Percentiles rank a stretch among this genome's conserved stretches.
phyloP scores from a whole-genome alignment of 441 rosid genomes.

The Aquilaria agallochum region DNA sequence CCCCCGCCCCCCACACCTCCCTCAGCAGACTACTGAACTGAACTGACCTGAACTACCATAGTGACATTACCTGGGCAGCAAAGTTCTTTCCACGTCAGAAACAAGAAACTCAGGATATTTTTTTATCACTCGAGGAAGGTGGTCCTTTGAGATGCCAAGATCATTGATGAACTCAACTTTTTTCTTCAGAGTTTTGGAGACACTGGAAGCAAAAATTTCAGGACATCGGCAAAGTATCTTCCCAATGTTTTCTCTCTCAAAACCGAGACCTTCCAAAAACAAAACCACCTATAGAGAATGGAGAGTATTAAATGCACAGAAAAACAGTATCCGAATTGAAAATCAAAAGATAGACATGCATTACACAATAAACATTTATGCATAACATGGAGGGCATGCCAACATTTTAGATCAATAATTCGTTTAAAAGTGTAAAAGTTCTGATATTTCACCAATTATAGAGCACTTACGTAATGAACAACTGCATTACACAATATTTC shows the following conservation, averaged over 20 bases:
- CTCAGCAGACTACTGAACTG: no score
- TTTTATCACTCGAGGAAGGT: constrained; percentile 62
- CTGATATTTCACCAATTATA: no score
- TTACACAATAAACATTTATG: constrained; percentile 1
- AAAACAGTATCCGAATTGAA: not conserved
- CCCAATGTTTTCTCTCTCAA: constrained; percentile 50
- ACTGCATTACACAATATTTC: no score
- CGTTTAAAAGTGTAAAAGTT: no score
- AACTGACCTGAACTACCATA: not conserved
- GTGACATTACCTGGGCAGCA: constrained; percentile 66
- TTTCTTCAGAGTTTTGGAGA: constrained; percentile 57
- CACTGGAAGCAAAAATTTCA: constrained; percentile 62
- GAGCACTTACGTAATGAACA: no score
- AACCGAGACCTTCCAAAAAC: constrained; percentile 63
- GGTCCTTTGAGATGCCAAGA: constrained; percentile 52
- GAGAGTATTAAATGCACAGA: no score
- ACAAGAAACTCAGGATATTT: constrained; percentile 87
- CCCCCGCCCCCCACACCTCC: no score
- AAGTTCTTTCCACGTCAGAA: constrained; percentile 48
- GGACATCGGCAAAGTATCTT: constrained; percentile 74
- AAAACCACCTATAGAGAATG: constrained; percentile 45
- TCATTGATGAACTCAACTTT: constrained; percentile 56
- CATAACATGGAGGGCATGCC: no score
- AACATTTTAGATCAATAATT: no score
- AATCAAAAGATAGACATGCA: constrained; percentile 7